Percentiles rank a stretch among this genome's conserved stretches.
phyloP scores from a whole-genome alignment of 306 rosid genomes.

The Quercus mongolica region DNA sequence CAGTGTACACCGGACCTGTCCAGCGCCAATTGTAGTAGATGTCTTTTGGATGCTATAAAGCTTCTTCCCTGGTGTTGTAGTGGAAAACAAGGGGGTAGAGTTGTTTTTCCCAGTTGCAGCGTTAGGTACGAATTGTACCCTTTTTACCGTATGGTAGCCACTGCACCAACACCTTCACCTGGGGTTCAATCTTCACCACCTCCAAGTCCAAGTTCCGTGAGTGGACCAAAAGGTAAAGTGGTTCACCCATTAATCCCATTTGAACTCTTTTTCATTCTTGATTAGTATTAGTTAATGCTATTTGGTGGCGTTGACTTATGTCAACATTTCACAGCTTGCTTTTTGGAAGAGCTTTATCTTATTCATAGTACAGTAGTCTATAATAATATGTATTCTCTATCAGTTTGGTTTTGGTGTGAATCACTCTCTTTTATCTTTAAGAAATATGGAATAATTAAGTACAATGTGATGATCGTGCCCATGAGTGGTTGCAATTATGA shows the following conservation, averaged over 20 bases:
- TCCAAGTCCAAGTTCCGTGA: not conserved
- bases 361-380: too few relatives aligned
- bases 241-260: not conserved
- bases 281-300: not conserved
- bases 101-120: conserved; percentile 5
- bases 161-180: not conserved
- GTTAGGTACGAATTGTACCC: conserved; percentile 3
- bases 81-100: not conserved
- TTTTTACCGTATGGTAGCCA: not conserved
- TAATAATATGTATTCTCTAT: too few relatives aligned
- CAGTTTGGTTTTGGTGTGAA: too few relatives aligned
- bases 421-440: too few relatives aligned
- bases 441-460: too few relatives aligned
- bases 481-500: too few relatives aligned
- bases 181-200: not conserved
- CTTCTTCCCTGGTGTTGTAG: not conserved
- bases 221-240: not conserved
- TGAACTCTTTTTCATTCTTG: not conserved
- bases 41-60: not conserved
- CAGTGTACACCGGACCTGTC: conserved; percentile 35
- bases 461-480: too few relatives aligned
- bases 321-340: too few relatives aligned
- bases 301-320: too few relatives aligned
- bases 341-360: too few relatives aligned
- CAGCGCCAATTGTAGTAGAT: not conserved